phyloP scores from a whole-genome alignment of 257 asterid genomes.

The Nicotiana obtusifolia region DNA sequence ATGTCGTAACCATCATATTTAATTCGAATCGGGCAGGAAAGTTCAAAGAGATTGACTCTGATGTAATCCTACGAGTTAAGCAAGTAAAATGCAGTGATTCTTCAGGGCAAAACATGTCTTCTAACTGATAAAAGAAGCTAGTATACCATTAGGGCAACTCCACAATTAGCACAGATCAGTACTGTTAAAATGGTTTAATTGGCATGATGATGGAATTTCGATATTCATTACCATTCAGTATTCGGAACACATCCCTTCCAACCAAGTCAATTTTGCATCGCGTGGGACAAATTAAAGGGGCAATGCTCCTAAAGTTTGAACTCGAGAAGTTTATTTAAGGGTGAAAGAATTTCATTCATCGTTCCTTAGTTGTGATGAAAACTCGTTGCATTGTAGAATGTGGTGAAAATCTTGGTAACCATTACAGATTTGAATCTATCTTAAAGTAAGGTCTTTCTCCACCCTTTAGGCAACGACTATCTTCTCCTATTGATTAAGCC shows the following conservation, averaged over 20 bases:
- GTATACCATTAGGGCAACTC: background rate
- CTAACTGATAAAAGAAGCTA: background rate
- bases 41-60: background rate
- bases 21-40: background rate
- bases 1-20: constrained; percentile 46
- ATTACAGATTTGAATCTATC: background rate
- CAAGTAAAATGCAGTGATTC: background rate
- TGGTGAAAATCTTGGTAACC: background rate
- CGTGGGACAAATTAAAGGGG: too few species aligned
- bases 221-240: too few species aligned
- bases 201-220: background rate
- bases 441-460: background rate
- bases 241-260: too few species aligned
- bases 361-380: background rate
- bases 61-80: background rate
- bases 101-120: background rate
- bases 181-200: background rate
- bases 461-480: background rate
- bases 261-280: too few species aligned
- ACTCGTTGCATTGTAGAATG: background rate
- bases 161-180: background rate
- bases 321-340: too few species aligned
- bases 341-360: too few species aligned
- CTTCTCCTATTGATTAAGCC: too few species aligned
- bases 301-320: too few species aligned